Evolutionary conservation across 1,284 basidiomycete genomes (phyloP).

Genomic region (Vanrija pseudolonga): DNA sequence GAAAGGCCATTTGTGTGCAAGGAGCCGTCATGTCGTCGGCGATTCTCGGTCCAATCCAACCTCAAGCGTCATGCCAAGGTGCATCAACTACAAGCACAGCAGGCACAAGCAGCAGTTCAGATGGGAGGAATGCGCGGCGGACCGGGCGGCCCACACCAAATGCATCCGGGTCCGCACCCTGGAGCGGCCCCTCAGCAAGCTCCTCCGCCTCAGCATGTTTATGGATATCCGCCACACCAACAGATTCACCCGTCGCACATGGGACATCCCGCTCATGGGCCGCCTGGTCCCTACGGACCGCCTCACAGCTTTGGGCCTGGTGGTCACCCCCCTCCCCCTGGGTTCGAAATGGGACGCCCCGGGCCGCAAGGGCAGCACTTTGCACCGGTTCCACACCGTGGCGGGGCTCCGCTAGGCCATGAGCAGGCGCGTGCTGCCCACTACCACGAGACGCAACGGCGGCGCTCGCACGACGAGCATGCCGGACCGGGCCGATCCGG

Average conservation of each 20-base stretch:
- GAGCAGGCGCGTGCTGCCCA: neutral
- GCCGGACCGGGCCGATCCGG: neutral
- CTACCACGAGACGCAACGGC: slow-evolving; percentile 1
- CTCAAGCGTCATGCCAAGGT: slow-evolving; percentile 46
- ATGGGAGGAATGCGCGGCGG: neutral
- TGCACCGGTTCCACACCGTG: too few relatives aligned
- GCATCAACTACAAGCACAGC: slow-evolving; percentile 29
- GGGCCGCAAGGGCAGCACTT: too few relatives aligned
- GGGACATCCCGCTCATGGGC: neutral
- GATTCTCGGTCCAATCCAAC: slow-evolving; percentile 48
- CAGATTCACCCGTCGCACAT: too few relatives aligned
- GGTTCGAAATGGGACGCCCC: too few relatives aligned
- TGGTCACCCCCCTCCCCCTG: too few relatives aligned
- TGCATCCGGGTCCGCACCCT: slow-evolving; percentile 1
- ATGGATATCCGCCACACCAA: too few relatives aligned
- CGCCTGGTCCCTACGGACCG: too few relatives aligned
- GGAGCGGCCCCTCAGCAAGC: neutral
- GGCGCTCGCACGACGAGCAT: slow-evolving; percentile 8
- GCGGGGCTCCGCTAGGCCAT: too few relatives aligned
- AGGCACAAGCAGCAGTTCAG: slow-evolving; percentile 8
- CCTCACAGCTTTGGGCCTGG: too few relatives aligned
- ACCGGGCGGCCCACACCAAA: neutral
- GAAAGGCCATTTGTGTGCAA: slow-evolving; percentile 44
- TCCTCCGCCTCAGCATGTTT: too few relatives aligned
- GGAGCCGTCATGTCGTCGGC: slow-evolving; percentile 37